These are phyloP conservation scores for Starmerella floris DNA, from an alignment of 805 yeast genomes.

Conservation along the genomic window DNA sequence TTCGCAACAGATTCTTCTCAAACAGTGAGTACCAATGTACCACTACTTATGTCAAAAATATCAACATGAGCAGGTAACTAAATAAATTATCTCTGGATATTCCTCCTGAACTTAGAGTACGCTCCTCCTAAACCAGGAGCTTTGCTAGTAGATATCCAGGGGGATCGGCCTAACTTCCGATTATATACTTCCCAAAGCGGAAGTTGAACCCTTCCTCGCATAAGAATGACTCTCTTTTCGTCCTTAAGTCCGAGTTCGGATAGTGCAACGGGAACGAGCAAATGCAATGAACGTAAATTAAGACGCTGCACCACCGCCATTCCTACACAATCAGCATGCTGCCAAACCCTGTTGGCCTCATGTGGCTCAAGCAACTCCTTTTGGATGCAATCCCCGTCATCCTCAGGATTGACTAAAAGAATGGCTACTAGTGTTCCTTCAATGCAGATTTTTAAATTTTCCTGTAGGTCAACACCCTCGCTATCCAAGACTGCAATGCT, in stretches of 20 bases:
- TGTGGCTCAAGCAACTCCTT: slow-evolving; percentile 1
- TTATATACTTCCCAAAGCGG: slow-evolving; percentile 44
- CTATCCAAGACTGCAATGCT: slow-evolving; percentile 18
- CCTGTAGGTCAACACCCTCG: slow-evolving; percentile 19
- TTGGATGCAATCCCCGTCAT: not conserved
- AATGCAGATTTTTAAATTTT: slow-evolving; percentile 22
- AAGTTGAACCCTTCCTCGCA: slow-evolving; percentile 31
- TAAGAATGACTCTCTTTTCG: slow-evolving; percentile 3
- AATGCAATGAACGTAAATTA: slow-evolving; percentile 32
- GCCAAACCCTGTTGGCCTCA: slow-evolving; percentile 6
- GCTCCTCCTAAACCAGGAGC: slow-evolving; percentile 35
- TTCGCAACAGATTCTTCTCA: slow-evolving; percentile 3
- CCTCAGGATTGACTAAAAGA: not conserved
- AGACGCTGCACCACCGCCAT: slow-evolving; percentile 54
- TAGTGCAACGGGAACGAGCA: slow-evolving; percentile 38
- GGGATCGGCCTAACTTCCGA: slow-evolving; percentile 27
- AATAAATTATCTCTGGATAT: slow-evolving; percentile 35
- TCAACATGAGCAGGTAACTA: no score
- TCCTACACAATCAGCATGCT: slow-evolving; percentile 32
- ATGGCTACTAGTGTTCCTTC: slow-evolving; percentile 29
- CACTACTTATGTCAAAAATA: no score
- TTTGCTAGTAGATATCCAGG: slow-evolving; percentile 32
- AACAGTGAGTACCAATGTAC: no score
- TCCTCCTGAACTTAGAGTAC: slow-evolving; percentile 45
- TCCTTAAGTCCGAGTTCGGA: slow-evolving; percentile 6